Percentiles rank a stretch among this genome's conserved stretches.
These are phyloP conservation scores for Cyclotella kingstonii DNA, from an alignment of 108 stramenopile species.

Conservation along the genomic window DNA sequence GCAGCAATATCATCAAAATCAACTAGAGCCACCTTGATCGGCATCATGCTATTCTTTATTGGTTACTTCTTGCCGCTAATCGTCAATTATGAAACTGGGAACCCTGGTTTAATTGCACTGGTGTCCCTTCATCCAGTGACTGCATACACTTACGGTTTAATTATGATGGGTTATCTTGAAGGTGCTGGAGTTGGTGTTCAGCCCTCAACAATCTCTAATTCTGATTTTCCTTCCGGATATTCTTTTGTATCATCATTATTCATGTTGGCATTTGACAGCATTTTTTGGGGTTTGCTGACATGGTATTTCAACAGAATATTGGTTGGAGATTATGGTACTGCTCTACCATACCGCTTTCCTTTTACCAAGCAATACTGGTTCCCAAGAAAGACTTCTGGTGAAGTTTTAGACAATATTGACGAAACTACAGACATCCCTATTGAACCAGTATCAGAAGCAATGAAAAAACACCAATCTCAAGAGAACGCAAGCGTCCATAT, in stretches of 20 bases:
- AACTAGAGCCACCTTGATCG: conserved; percentile 70
- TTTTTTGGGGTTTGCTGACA: conserved; percentile 80
- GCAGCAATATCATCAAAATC: conserved; percentile 65
- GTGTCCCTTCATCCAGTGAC: conserved; percentile 77
- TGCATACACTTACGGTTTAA: conserved; percentile 70
- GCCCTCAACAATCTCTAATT: conserved; percentile 29
- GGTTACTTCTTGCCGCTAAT: conserved; percentile 71
- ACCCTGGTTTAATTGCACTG: conserved; percentile 28
- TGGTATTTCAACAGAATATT: conserved; percentile 91
- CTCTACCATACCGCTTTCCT: conserved; percentile 80
- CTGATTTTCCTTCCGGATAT: conserved; percentile 66
- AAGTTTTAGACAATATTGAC: neutral
- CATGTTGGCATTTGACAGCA: conserved; percentile 67
- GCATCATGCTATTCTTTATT: conserved; percentile 72
- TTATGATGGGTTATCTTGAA: conserved; percentile 77
- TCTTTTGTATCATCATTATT: conserved; percentile 51
- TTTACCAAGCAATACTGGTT: conserved; percentile 78
- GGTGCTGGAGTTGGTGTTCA: conserved; percentile 69
- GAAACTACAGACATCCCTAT: conserved; percentile 38
- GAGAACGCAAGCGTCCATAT: conserved; percentile 66
- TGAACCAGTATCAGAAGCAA: conserved; percentile 56
- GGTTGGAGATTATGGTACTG: conserved; percentile 77
- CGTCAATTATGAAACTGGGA: conserved; percentile 49
- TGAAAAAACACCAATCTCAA: conserved; percentile 44
- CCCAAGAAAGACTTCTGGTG: conserved; percentile 13